These are phyloP conservation scores for Nemophila menziesii DNA, from an alignment of 257 asterid species.

Conservation along the genomic window DNA sequence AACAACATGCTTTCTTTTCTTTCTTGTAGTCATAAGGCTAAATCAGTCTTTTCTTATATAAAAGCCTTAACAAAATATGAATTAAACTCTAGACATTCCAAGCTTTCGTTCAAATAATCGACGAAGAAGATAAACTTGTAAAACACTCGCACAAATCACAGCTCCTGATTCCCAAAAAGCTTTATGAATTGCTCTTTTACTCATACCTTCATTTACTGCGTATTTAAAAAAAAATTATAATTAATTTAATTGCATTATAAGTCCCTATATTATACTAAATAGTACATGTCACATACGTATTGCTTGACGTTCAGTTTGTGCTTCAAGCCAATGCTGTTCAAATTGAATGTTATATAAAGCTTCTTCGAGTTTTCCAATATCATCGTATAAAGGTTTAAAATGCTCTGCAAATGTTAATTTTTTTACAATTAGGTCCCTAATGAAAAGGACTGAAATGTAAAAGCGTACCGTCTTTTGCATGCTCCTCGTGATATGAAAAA, in stretches of 20 bases:
- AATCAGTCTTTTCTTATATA: neutral
- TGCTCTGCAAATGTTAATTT: conserved; percentile 51
- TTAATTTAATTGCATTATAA: neutral
- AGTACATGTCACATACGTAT: conserved; percentile 45
- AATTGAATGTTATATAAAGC: conserved; percentile 66
- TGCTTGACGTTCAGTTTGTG: conserved; percentile 41
- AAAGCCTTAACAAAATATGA: neutral
- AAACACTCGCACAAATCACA: conserved; percentile 45
- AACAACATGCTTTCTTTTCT: too few species aligned
- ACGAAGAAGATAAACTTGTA: conserved; percentile 62
- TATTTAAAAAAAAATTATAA: neutral
- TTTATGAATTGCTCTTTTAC: conserved; percentile 58
- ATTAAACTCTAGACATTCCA: conserved; percentile 64
- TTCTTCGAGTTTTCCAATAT: conserved; percentile 76
- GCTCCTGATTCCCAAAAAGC: conserved; percentile 58
- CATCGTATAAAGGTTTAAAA: conserved; percentile 77
- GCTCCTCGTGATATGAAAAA: conserved; percentile 60
- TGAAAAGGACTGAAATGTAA: neutral
- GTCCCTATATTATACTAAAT: too few species aligned
- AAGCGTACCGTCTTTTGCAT: conserved; percentile 78
- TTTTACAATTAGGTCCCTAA: neutral
- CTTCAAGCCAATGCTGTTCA: conserved; percentile 34
- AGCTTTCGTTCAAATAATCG: conserved; percentile 71
- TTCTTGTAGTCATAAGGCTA: too few species aligned
- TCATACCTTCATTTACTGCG: conserved; percentile 66